phyloP scores from a whole-genome alignment of 108 stramenopile species.

The Cylindrotheca closterium region DNA sequence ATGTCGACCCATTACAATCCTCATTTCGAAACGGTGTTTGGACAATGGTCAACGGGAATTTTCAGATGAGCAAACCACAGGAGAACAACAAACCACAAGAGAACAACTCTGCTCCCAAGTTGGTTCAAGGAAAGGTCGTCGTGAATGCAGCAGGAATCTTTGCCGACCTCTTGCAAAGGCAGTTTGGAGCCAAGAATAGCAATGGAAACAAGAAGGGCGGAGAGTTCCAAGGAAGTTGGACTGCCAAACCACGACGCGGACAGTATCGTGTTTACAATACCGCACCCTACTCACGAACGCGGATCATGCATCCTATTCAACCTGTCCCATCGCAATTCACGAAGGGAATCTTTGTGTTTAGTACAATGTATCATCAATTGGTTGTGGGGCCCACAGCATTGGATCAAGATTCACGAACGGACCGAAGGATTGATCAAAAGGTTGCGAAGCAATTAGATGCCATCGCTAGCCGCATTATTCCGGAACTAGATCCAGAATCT shows the following conservation, averaged over 20 bases:
- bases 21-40: constrained; percentile 36
- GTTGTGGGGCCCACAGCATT: constrained; percentile 85
- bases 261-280: constrained; percentile 64
- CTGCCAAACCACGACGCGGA: constrained; percentile 61
- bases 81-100: neutral
- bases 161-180: constrained; percentile 46
- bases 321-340: constrained; percentile 76
- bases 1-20: constrained; percentile 33
- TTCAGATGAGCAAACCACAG: too few species aligned
- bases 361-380: constrained; percentile 72
- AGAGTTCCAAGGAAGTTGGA: constrained; percentile 21
- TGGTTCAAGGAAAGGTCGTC: constrained; percentile 30
- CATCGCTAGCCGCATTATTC: constrained; percentile 34
- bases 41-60: constrained; percentile 29
- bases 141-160: constrained; percentile 66
- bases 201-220: neutral
- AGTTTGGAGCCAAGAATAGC: neutral
- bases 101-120: neutral
- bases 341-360: constrained; percentile 81
- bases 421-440: constrained; percentile 43
- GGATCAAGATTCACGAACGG: constrained; percentile 56
- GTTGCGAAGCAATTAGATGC: constrained; percentile 47
- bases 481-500: constrained; percentile 25
- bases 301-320: constrained; percentile 66
- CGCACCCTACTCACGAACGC: constrained; percentile 3